These are phyloP conservation scores for Aspergillus fructus DNA, from an alignment of 2,329 filamentous ascomycete genomes.

Conservation along the genomic window DNA sequence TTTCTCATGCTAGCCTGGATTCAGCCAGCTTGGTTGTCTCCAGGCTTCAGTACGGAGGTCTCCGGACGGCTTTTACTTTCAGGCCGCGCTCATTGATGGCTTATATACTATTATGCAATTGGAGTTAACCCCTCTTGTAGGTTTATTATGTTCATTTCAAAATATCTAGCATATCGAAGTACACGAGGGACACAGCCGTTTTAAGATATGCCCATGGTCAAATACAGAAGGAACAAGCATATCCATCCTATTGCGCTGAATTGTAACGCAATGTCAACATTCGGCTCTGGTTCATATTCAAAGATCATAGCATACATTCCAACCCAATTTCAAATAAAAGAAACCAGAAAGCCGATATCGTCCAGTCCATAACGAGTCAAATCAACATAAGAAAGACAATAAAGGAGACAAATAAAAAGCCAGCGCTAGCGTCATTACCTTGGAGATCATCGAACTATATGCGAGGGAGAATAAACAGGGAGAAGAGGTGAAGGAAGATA, in stretches of 20 bases:
- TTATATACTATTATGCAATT: too few species aligned
- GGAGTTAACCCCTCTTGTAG: too few species aligned
- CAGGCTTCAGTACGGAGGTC: too few species aligned
- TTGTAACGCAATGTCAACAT: neutral
- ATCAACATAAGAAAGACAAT: neutral
- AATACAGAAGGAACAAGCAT: neutral
- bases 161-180: too few species aligned
- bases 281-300: neutral
- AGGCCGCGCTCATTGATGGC: too few species aligned
- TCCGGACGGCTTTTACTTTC: too few species aligned
- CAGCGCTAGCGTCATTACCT: slow-evolving; percentile 13
- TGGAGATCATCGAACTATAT: neutral
- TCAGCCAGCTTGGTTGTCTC: too few species aligned
- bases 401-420: neutral
- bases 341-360: neutral
- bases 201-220: too few species aligned
- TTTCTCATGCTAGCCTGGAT: too few species aligned
- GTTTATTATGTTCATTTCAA: too few species aligned
- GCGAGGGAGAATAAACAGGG: neutral
- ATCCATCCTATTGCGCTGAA: neutral
- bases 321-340: neutral
- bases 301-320: neutral
- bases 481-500: neutral
- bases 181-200: too few species aligned
- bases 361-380: neutral